These are phyloP conservation scores for Golovinomyces cichoracearum DNA, from an alignment of 2,329 filamentous ascomycete species.

Conservation along the genomic window DNA sequence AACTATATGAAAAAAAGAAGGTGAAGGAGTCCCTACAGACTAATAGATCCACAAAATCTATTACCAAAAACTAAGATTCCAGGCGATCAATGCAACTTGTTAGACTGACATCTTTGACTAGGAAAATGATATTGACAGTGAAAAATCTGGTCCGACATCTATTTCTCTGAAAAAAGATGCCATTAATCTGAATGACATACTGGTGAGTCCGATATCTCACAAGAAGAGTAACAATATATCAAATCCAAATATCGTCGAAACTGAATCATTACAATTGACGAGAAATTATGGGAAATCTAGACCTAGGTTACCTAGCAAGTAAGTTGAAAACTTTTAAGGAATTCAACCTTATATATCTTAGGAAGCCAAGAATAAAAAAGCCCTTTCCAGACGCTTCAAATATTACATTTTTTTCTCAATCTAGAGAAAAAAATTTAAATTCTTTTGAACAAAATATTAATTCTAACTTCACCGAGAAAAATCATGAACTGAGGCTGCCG, in stretches of 20 bases:
- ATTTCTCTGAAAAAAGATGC: too few species aligned
- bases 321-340: neutral
- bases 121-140: too few species aligned
- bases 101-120: too few species aligned
- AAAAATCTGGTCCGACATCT: too few species aligned
- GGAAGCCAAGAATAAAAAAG: constrained; percentile 3
- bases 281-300: neutral
- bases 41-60: too few species aligned
- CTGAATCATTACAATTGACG: neutral
- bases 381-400: constrained; percentile 2
- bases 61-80: too few species aligned
- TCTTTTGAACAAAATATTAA: neutral
- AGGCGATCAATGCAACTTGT: too few species aligned
- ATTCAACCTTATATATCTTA: constrained; percentile 7
- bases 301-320: constrained; percentile 1
- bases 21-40: too few species aligned
- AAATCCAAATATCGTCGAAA: neutral
- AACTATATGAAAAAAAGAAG: too few species aligned
- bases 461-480: neutral
- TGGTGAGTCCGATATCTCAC: too few species aligned
- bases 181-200: too few species aligned
- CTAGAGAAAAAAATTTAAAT: neutral
- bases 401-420: neutral
- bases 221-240: too few species aligned
- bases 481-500: neutral